These are phyloP conservation scores for Peronospora tabacina DNA, from an alignment of 352 stramenopile species.

Conservation along the genomic window DNA sequence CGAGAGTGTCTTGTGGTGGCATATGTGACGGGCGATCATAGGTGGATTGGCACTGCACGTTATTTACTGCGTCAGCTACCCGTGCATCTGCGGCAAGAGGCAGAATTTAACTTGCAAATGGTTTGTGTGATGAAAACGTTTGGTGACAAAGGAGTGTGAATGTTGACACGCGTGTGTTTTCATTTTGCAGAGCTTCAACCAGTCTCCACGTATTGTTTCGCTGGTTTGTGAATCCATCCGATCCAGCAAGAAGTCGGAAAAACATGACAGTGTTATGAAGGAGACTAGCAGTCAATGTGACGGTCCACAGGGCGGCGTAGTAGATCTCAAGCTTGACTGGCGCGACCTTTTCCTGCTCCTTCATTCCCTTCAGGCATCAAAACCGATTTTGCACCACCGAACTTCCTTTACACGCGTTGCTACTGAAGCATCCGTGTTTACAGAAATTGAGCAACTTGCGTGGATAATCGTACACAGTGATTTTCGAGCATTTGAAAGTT, in stretches of 20 bases:
- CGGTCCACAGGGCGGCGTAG: not conserved
- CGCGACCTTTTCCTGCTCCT: slow-evolving; percentile 61
- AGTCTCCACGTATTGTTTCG: slow-evolving; percentile 39
- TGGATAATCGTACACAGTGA: slow-evolving; percentile 31
- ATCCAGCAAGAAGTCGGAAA: slow-evolving; percentile 12
- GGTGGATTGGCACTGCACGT: slow-evolving; percentile 50
- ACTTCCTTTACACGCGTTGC: slow-evolving; percentile 43
- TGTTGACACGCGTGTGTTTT: slow-evolving; percentile 2
- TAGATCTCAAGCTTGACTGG: slow-evolving; percentile 33
- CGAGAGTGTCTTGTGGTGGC: slow-evolving; percentile 55
- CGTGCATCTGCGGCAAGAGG: slow-evolving; percentile 48
- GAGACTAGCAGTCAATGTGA: slow-evolving; percentile 10
- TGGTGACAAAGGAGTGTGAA: not conserved
- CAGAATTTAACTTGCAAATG: slow-evolving; percentile 77
- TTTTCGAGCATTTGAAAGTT: slow-evolving; percentile 9
- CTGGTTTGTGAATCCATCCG: slow-evolving; percentile 48
- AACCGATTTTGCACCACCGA: slow-evolving; percentile 69
- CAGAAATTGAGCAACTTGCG: slow-evolving; percentile 38
- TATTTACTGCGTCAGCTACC: slow-evolving; percentile 46
- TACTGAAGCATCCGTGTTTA: slow-evolving; percentile 40
- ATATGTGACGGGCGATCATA: slow-evolving; percentile 29
- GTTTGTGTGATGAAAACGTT: slow-evolving; percentile 20
- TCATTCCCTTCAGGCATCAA: slow-evolving; percentile 66
- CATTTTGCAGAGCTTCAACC: slow-evolving; percentile 40
- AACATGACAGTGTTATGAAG: slow-evolving; percentile 1